Base-by-base conservation (phyloP, 495 filamentous ascomycete species). In the Bacidia rubella region DNA sequence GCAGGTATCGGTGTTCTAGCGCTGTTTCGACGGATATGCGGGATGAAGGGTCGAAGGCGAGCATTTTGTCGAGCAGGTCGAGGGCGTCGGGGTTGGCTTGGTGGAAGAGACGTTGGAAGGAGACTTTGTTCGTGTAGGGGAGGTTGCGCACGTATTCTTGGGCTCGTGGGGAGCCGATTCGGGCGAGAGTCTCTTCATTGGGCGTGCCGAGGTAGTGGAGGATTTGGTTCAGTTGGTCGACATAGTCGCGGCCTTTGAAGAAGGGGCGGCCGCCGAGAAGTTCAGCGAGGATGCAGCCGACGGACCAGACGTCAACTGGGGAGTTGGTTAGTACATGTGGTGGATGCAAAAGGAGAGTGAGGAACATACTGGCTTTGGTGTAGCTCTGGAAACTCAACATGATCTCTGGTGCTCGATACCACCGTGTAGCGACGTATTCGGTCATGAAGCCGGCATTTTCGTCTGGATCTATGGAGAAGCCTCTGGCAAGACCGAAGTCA, bases 311-410 rank as follows among this genome's bases (percentile, higher is more conserved):
- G 63, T 98, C 92, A 67, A 96, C 89, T 95, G 44, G n/a, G 24
- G 52, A 45, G 48, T 29, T 7, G 22, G 1, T 27, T 21, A 58
- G 45, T n/a, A 22, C 26, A 9, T 1, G 27, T 12, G 54, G 51
- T 38, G 23, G 29, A 41, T 10, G 21, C 26, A n/a, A 1, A 21
- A 46, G 27, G 27, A n/a, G 11, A 45, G 1, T 2, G 20, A 15
- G 11, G 41, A 9, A 87, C 87, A 45, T 76, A 94, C 87, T 97
- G 53, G 92, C 92, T 85, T 98, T 97, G 58, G 93, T 98, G 66
- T 98, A 98, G 70, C 90, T 95, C 70, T 96, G 90, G 80, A 98
- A 97, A 68, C 89, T 97, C 65, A 98, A 74, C 92, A 97, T 98
- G 63, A 98, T 98, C 66, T 98, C 92, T 2, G 92, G 92, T 27